Evolutionary conservation across 371 early-diverging fungal genomes (phyloP), one percentile per base, ranked within the genome.

Genomic region (Mortierella sp.): DNA sequence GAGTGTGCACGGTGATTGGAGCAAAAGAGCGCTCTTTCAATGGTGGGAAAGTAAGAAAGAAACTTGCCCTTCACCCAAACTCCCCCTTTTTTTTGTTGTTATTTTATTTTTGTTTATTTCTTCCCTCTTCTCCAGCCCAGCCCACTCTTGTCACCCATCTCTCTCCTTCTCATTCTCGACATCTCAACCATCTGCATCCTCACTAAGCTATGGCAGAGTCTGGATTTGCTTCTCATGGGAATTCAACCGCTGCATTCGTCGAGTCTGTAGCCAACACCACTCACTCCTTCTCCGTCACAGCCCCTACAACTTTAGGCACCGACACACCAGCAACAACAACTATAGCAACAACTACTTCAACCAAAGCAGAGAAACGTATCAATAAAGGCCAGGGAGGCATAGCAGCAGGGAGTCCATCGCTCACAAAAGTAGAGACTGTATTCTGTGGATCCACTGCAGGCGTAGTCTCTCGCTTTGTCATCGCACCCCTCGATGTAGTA

Each of bases 401-500:
- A 4, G 58, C 68, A 20, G 68, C 68, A 51, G 80, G 80, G 12
- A 57, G 86, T 60, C 75, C 87, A 12, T 83, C 86, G 3, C 84
- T 92, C 10, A 86, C 90, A 12, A 83, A 88, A 32, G 64, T 61
- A 32, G 88, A 93, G 64, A 87, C 87, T 24, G 91, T 88, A 3
- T 76, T 93, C 30, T 92, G 94, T 83, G 94, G 94, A 9, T 90
- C 89, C 0, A 84, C 87, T 18, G 93, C 93, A 22, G 94, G 93
- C 26, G 86, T 93, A 1, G 84, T 93, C 6, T 90, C 94, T 2
- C 89, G 94, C 62, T 88, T 89, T 61, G 88, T 94, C 4, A 93
- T 96, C 39, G 92, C 97, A 8, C 98, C 97, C 12, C 83, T 98
- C 10, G 98, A 98, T 67, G 97, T 98, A 3, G 90, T 97, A 72